These are phyloP conservation scores for Stemphylium lycopersici DNA, from an alignment of 2,329 filamentous ascomycete genomes.

Conservation along the genomic window DNA sequence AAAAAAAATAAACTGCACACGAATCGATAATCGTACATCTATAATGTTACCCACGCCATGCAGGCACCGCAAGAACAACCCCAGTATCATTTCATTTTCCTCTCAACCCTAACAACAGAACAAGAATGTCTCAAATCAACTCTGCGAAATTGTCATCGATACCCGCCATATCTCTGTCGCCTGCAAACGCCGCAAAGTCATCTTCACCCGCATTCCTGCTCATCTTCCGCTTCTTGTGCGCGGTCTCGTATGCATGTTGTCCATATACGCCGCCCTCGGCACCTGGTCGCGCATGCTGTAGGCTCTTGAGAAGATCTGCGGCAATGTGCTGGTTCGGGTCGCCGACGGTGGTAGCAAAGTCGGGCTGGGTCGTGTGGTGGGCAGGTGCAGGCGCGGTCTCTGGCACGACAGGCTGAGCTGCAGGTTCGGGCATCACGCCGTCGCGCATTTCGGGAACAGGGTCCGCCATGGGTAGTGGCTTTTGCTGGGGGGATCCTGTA, in stretches of 20 bases:
- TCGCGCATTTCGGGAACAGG: slow-evolving; percentile 32
- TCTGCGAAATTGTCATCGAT: slow-evolving; percentile 68
- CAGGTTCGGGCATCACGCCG: slow-evolving; percentile 37
- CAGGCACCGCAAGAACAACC: too few relatives aligned
- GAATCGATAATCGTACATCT: too few relatives aligned
- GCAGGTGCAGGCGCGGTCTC: slow-evolving; percentile 30
- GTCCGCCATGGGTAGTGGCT: slow-evolving; percentile 14
- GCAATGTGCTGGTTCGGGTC: slow-evolving; percentile 25
- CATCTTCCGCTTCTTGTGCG: slow-evolving; percentile 49
- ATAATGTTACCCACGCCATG: too few relatives aligned
- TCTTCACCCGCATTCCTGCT: slow-evolving; percentile 42
- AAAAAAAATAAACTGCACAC: not conserved
- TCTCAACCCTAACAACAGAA: not conserved
- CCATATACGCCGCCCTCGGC: slow-evolving; percentile 32
- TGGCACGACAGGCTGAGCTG: slow-evolving; percentile 34
- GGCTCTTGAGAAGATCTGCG: slow-evolving; percentile 39
- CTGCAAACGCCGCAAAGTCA: slow-evolving; percentile 48
- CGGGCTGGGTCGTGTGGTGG: slow-evolving; percentile 24
- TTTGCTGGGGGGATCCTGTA: slow-evolving; percentile 53
- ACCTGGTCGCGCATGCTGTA: slow-evolving; percentile 35
- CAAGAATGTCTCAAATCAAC: slow-evolving; percentile 45
- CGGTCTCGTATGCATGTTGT: slow-evolving; percentile 26
- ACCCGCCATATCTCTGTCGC: slow-evolving; percentile 60
- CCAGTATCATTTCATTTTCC: not conserved
- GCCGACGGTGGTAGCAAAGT: slow-evolving; percentile 32